These are phyloP conservation scores for Neotropicomus parvogracilis DNA, from an alignment of 1,284 basidiomycete species.

Conservation along the genomic window DNA sequence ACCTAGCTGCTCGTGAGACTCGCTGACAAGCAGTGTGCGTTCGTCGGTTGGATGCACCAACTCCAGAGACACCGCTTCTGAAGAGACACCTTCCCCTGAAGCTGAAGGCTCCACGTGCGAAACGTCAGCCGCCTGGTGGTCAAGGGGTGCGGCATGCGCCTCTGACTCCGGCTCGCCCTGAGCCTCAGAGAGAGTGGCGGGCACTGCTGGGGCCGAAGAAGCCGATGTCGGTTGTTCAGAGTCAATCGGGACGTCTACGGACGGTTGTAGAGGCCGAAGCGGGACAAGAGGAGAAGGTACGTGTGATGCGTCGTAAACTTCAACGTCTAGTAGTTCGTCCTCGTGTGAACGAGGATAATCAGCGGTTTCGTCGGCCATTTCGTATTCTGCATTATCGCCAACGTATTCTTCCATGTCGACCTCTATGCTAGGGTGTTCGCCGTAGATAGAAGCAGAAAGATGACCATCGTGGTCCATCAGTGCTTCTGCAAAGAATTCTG, in stretches of 20 bases:
- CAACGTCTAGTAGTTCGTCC: conserved; percentile 51
- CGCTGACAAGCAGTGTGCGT: conserved; percentile 14
- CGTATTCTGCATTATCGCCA: conserved; percentile 59
- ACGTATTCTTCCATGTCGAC: conserved; percentile 68
- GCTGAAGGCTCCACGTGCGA: conserved; percentile 15
- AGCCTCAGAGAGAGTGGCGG: conserved; percentile 2
- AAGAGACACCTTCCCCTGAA: conserved; percentile 7
- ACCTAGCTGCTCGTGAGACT: conserved; percentile 18
- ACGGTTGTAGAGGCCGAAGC: conserved; percentile 18
- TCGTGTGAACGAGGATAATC: conserved; percentile 30
- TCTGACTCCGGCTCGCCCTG: conserved; percentile 13
- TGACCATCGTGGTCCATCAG: conserved; percentile 61
- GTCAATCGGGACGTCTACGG: conserved; percentile 17
- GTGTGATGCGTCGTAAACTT: conserved; percentile 55
- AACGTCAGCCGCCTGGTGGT: conserved; percentile 17
- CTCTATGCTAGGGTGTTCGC: conserved; percentile 49
- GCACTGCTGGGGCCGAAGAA: conserved; percentile 9
- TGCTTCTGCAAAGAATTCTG: conserved; percentile 53
- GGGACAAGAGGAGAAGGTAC: conserved; percentile 30
- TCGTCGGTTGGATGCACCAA: conserved; percentile 6
- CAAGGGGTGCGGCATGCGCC: conserved; percentile 11
- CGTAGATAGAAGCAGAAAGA: conserved; percentile 28
- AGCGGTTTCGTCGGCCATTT: conserved; percentile 54
- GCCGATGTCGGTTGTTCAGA: conserved; percentile 12
- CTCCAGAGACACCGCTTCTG: conserved; percentile 6